Base-by-base conservation (phyloP, 352 stramenopile species). In the Peronospora belbahrii region DNA sequence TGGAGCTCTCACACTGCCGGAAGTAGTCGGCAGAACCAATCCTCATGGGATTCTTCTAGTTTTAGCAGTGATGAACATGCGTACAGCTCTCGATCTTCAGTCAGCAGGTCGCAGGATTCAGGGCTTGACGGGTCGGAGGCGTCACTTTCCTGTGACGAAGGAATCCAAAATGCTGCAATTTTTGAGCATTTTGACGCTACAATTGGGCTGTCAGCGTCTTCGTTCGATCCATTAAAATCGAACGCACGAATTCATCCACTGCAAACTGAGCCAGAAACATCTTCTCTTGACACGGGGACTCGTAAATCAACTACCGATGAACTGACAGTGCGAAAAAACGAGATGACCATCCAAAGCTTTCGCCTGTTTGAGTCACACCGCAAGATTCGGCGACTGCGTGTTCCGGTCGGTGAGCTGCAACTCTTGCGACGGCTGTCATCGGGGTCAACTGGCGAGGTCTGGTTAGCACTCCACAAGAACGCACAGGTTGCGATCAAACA, bases 401-500 rank as follows among this genome's bases (percentile, higher is more conserved):
- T 88, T 6, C 59, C 62, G 5, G 50, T 84, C 2, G 43, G 63
- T 2, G 67, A 91, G 2, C 60, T 91, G 9, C 65, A 85, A 40
- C 62, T 85, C 1, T 42, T 75, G 25, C 58, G 69, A 10, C 35
- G 66, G 35, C 52, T 91, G 2, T 77, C 76, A 0, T 60, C 62
- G 1, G 76, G 80, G 1, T 52, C 63, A 2, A 84, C 65, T 13
- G 76, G 76, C 6, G 80, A 88, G 38, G 69, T 91, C 0, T 88
- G 80, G 80, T 67, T 85, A 6, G 77, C 76, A n/a, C 66, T 65
- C 9, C 58, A 83, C 17, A 52, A 48, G n/a, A 59, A 61, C 9
- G 47, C 56, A 2, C 56, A 74, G 9, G 73, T 88, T 0, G 80
- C 74, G 0, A 62, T 88, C 9, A 91, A 88, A 54, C 75, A 88